Evolutionary conservation across 768 basidiomycete species (phyloP), one percentile per base, ranked within the genome.

Genomic region (Podaxis sp.): DNA sequence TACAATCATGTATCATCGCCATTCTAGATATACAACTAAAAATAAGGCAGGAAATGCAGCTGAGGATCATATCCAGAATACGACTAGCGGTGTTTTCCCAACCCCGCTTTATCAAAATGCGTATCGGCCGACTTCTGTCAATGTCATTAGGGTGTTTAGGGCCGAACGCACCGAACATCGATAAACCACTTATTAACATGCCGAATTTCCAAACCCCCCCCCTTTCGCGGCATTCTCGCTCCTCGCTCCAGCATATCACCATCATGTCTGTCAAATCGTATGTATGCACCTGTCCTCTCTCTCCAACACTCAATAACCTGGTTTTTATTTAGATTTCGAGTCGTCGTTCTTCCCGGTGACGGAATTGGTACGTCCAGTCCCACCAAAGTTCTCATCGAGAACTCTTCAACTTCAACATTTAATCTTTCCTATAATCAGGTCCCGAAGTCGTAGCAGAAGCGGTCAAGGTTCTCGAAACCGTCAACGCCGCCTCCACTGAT

Each of bases 271-370:
- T 71, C 19, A 81, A 77, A 78, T 75, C 79, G 85, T 85, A 61
- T 58, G 76, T 64, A 11, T 27, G 1, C n/a, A 38, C 22, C 33
- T 19, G 25, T 64, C 40, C 9, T 33, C 33, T 9, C 27, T 24
- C 11, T 37, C 24, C 24, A 46, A 19, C n/a, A 15, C 12, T n/a
- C 19, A 19, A 63, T 24, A 27, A 40, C 55, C 56, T 22, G 67
- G 56, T 43, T 27, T 56, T 63, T 29, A 37, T 5, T 9, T 68
- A 96, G 95, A 58, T 97, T 91, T 76, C 89, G 88, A 65, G 85
- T 99, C 72, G 91, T 88, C 38, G 84, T 96, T 57, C 87, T 99
- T 47, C 88, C 90, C n/a, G 97, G 97, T 56, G 97, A 99, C 76
- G 97, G 97, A 64, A 98, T 99, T 69, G 96, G 96, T 94, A 70